Conservation (phyloP, 768 basidiomycete species). For the Macrolepiota dolichaula region DNA sequence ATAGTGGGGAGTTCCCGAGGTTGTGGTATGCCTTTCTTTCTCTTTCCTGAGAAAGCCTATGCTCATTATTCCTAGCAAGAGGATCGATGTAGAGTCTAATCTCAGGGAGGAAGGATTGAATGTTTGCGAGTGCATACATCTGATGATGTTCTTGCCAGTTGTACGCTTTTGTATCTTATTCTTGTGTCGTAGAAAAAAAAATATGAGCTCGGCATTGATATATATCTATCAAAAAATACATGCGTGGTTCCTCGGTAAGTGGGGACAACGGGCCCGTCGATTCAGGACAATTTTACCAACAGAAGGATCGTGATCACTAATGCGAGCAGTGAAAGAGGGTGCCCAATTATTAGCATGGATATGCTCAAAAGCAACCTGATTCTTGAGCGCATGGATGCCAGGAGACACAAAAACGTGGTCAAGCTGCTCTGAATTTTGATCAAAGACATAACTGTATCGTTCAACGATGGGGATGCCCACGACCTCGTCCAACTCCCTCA, state of each 20-base stretch:
- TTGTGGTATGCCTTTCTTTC: not conserved
- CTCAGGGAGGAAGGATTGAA: not conserved
- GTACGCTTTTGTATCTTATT: not conserved
- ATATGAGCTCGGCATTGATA: not conserved
- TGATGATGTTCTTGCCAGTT: not conserved
- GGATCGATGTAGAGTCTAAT: not conserved
- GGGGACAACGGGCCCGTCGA: constrained; percentile 17
- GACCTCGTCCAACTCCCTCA: constrained; percentile 50
- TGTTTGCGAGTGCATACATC: too few species aligned
- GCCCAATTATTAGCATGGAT: constrained; percentile 63
- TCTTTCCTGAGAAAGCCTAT: not conserved
- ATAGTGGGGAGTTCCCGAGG: not conserved
- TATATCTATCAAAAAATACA: not conserved
- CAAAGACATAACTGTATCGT: constrained; percentile 60
- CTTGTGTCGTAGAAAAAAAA: not conserved
- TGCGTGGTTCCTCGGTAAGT: not conserved
- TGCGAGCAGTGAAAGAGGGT: constrained; percentile 32
- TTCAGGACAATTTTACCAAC: constrained; percentile 50
- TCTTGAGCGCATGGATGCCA: constrained; percentile 35
- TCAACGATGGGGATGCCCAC: constrained; percentile 45
- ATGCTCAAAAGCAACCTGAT: constrained; percentile 49
- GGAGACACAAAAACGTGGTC: constrained; percentile 55
- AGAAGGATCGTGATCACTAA: constrained; percentile 62
- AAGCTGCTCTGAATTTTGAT: constrained; percentile 56
- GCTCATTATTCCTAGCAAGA: not conserved